Evolutionary conservation across 208 protist species (phyloP), one percentile per base, ranked within the genome.

Genomic region (Angomonas ambiguus): DNA sequence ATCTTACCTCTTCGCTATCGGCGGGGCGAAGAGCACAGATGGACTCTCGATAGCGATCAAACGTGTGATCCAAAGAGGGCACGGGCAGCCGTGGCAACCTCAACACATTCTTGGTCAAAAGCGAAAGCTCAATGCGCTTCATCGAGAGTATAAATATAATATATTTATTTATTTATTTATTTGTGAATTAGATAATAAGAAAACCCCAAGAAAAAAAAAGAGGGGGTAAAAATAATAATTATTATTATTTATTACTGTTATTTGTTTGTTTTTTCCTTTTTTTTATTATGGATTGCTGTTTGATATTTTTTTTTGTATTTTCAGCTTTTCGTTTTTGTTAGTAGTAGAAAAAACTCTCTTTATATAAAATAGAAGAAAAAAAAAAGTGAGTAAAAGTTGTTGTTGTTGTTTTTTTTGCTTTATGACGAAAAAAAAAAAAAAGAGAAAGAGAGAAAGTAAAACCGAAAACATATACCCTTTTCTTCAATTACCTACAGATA

Each of bases 61-160:
- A 62, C 6, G 89, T 92, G 16, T 69, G 45, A 1, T 63, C 74
- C 3, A 96, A 51, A 1, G 77, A 51, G 0, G 92, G 92, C 38
- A 96, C 82, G 0, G 88, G 85, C 35, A 95, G 74, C 0, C 92
- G 80, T 8, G 82, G 88, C 25, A 96, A 67, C 41, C 76, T 59
- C 48, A 94, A 81, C 33, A 91, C 83, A 65, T 96, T 96, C 56
- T 76, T 62, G 20, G 78, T 61, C 11, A 89, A 69, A 64, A 92
- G 80, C 30, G 69, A 68, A 28, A 77, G 62, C 18, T 61, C 38
- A 56, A 90, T 84, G 33, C 79, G 80, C 77, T 83, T 87, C 86
- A 92, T 92, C 11, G 42, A 25, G 34, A 51, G 49, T 25, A 10
- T 16, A 18, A 6, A 38, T 20, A 41, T 61, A n/a, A n/a, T n/a